Evolutionary conservation across 495 filamentous ascomycete genomes (phyloP).

Genomic region (Penicillium taxi): DNA sequence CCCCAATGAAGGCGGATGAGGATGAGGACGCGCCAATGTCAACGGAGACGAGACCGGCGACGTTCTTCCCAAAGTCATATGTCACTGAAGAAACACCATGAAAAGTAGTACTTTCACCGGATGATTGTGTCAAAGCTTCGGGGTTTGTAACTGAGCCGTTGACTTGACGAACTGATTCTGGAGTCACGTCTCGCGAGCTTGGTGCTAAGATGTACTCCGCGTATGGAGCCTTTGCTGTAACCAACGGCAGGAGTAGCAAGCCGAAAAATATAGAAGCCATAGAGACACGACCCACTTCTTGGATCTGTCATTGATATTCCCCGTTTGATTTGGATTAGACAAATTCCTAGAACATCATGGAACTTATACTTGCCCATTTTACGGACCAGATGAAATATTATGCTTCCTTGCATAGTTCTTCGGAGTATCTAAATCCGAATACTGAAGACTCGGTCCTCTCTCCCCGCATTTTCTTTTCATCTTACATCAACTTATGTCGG

Average conservation of each 20-base stretch:
- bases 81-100: slow-evolving; percentile 29
- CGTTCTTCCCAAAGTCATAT: slow-evolving; percentile 40
- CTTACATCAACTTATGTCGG: no score
- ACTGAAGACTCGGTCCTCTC: no score
- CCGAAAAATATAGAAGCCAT: background rate
- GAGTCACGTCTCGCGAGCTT: slow-evolving; percentile 22
- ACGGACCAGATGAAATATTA: no score
- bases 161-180: slow-evolving; percentile 23
- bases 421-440: no score
- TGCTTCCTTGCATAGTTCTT: no score
- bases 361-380: no score
- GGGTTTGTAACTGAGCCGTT: slow-evolving; percentile 34
- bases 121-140: slow-evolving; percentile 14
- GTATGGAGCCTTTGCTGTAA: slow-evolving; percentile 12
- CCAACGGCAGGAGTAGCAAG: slow-evolving; percentile 15
- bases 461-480: no score
- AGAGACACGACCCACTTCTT: no score
- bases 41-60: slow-evolving; percentile 35
- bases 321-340: no score
- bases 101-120: slow-evolving; percentile 2
- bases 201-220: slow-evolving; percentile 39
- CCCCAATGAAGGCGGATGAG: slow-evolving; percentile 29
- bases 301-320: no score
- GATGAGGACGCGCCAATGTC: slow-evolving; percentile 20
- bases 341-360: no score